phyloP scores from a whole-genome alignment of 148 eudicot genomes.

The Rhododendron kiyosumense region DNA sequence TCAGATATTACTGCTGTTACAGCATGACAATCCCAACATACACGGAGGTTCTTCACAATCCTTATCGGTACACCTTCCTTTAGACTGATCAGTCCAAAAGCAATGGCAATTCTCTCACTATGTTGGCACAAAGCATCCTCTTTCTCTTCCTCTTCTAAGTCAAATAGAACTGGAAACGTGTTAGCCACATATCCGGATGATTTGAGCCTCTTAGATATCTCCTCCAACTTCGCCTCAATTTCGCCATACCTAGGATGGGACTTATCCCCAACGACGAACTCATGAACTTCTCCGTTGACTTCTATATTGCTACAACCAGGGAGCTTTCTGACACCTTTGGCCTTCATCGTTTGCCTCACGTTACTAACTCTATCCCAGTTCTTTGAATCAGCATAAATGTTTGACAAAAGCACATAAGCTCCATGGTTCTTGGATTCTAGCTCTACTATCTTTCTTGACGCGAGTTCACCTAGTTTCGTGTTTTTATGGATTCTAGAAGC shows the following conservation, averaged over 20 bases:
- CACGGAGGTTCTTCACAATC: constrained; percentile 15
- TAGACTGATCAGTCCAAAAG: constrained; percentile 12
- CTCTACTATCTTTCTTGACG: constrained; percentile 7
- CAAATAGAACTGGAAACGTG: constrained; percentile 6
- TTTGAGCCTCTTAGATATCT: constrained; percentile 8
- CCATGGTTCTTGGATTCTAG: constrained; percentile 11
- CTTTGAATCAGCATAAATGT: constrained; percentile 14
- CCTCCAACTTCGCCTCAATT: constrained; percentile 14
- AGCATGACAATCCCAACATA: constrained; percentile 15
- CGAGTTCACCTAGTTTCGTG: constrained; percentile 7
- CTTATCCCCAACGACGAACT: constrained; percentile 8
- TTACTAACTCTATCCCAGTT: constrained; percentile 12
- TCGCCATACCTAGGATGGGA: constrained; percentile 7
- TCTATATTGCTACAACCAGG: constrained; percentile 16
- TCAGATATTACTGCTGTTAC: constrained; percentile 3
- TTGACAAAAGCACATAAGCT: constrained; percentile 10
- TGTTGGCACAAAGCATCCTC: constrained; percentile 13
- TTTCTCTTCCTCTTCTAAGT: constrained; percentile 14
- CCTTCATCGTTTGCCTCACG: constrained; percentile 12
- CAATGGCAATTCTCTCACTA: constrained; percentile 14
- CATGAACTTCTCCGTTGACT: constrained; percentile 10
- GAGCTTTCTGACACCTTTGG: constrained; percentile 5
- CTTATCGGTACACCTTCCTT: constrained; percentile 11
- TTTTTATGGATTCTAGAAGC: constrained; percentile 12
- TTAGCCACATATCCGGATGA: constrained; percentile 6